phyloP scores from a whole-genome alignment of 1,284 basidiomycete genomes.

The Peniophora sp. region DNA sequence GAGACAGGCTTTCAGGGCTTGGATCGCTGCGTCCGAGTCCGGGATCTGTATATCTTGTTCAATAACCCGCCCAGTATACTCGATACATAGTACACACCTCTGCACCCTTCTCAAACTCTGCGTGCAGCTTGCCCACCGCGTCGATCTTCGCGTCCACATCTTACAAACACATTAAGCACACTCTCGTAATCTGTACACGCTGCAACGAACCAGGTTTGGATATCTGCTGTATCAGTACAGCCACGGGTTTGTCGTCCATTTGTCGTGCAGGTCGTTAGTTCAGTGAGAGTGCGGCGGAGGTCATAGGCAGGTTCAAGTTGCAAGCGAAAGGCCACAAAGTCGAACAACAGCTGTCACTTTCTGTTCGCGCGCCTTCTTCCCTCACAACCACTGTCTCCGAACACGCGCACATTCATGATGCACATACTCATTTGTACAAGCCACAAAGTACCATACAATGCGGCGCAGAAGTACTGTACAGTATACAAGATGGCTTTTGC shows the following conservation, averaged over 20 bases:
- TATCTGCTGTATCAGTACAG: slow-evolving; percentile 52
- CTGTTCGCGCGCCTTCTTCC: not conserved
- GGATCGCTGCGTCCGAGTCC: slow-evolving; percentile 62
- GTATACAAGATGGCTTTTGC: not conserved
- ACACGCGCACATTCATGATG: not conserved
- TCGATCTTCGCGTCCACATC: slow-evolving; percentile 77
- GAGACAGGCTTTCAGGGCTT: slow-evolving; percentile 65
- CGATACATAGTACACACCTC: slow-evolving; percentile 39
- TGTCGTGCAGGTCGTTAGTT: not conserved
- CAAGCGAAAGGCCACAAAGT: not conserved
- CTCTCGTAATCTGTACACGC: slow-evolving; percentile 14
- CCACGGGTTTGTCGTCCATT: slow-evolving; percentile 42
- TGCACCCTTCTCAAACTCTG: slow-evolving; percentile 57
- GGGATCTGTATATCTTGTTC: slow-evolving; percentile 38
- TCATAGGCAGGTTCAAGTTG: not conserved
- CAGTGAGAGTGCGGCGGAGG: not conserved
- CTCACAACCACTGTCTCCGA: not conserved
- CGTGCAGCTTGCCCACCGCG: slow-evolving; percentile 68
- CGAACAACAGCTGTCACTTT: not conserved
- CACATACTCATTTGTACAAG: not conserved
- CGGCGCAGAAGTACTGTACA: no score
- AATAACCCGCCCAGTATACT: slow-evolving; percentile 3
- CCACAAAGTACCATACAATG: not conserved
- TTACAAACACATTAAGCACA: slow-evolving; percentile 27
- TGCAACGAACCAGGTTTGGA: slow-evolving; percentile 8